phyloP scores from a whole-genome alignment of 2,329 filamentous ascomycete species.

The Rhexocercosporidium sp. region DNA sequence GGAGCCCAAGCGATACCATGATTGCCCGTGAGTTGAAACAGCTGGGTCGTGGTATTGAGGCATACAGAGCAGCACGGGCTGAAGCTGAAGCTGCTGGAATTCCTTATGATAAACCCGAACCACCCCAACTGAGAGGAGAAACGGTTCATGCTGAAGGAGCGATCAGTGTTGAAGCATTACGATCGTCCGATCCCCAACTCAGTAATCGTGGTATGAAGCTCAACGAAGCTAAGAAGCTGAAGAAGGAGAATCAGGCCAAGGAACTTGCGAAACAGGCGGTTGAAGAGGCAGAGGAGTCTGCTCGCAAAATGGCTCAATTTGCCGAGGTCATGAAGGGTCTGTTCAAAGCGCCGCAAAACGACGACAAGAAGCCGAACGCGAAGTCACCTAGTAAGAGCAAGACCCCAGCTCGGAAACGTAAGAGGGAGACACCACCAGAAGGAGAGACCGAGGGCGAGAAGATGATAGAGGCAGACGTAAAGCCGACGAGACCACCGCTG shows the following conservation, averaged over 20 bases:
- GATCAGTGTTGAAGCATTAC: slow-evolving; percentile 56
- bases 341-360: slow-evolving; percentile 35
- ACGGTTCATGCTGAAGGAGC: slow-evolving; percentile 63
- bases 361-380: slow-evolving; percentile 25
- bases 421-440: slow-evolving; percentile 36
- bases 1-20: slow-evolving; percentile 86
- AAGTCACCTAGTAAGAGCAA: slow-evolving; percentile 23
- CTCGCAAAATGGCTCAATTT: slow-evolving; percentile 56
- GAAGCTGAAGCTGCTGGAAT: slow-evolving; percentile 69
- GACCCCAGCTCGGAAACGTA: slow-evolving; percentile 38
- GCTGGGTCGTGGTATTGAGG: slow-evolving; percentile 69
- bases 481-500: slow-evolving; percentile 44
- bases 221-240: slow-evolving; percentile 80
- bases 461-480: slow-evolving; percentile 27
- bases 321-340: slow-evolving; percentile 52
- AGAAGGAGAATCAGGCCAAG: slow-evolving; percentile 75
- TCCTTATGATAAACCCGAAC: slow-evolving; percentile 55
- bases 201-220: slow-evolving; percentile 79
- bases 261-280: slow-evolving; percentile 65
- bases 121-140: slow-evolving; percentile 42
- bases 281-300: slow-evolving; percentile 65
- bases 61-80: slow-evolving; percentile 65
- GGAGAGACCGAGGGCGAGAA: slow-evolving; percentile 31
- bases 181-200: slow-evolving; percentile 65
- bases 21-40: slow-evolving; percentile 77